Evolutionary conservation across 345 rosid species (phyloP).

Genomic region (Pelargonium nanum): DNA sequence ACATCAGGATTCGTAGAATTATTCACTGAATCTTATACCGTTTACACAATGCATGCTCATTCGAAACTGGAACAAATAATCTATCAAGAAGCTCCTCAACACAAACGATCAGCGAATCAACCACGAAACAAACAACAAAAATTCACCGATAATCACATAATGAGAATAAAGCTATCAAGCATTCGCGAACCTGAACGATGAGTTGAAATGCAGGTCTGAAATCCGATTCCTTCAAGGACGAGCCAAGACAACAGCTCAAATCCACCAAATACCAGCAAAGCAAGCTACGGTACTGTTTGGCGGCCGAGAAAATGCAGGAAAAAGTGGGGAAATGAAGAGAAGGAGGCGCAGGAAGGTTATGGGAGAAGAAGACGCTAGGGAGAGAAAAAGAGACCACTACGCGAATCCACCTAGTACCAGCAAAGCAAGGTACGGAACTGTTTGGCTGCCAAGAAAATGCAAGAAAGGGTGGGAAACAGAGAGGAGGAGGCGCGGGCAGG

Average conservation of each 20-base stretch:
- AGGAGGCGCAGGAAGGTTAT: background rate
- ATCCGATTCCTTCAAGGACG: background rate
- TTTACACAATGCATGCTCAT: too few relatives aligned
- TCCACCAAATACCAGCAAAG: background rate
- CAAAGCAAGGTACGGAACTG: background rate
- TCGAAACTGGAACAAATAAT: too few relatives aligned
- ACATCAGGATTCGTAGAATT: background rate
- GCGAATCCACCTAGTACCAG: background rate
- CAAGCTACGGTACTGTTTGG: background rate
- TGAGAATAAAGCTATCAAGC: background rate
- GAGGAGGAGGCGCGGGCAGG: background rate
- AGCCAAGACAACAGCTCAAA: background rate
- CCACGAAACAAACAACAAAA: too few relatives aligned
- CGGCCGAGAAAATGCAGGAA: background rate
- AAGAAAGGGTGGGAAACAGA: background rate
- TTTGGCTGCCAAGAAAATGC: background rate
- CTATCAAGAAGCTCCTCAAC: too few relatives aligned
- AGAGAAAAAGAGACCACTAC: too few relatives aligned
- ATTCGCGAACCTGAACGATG: background rate
- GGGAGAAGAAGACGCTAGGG: too few relatives aligned
- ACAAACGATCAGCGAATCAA: too few relatives aligned
- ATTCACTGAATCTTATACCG: background rate
- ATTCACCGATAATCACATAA: background rate
- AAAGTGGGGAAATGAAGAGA: background rate
- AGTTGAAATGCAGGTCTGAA: background rate